Conservation (phyloP, 2,329 filamentous ascomycete genomes). For the Boeremia exigua region DNA sequence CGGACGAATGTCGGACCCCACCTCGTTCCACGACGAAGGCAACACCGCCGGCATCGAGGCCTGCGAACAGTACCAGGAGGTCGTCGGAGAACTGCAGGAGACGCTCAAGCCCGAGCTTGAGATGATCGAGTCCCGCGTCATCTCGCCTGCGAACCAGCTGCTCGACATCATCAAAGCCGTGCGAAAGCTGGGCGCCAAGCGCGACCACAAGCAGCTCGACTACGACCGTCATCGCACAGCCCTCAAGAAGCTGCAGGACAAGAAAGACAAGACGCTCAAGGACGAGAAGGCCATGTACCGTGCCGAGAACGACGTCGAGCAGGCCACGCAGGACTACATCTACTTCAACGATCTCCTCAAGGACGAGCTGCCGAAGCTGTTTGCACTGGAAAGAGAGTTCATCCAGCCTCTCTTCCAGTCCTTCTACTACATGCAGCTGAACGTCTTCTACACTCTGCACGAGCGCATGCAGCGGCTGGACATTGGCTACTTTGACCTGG, state of each 20-base stretch:
- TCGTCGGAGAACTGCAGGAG: slow-evolving; percentile 88
- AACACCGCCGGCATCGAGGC: slow-evolving; percentile 93
- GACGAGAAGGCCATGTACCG: slow-evolving; percentile 98
- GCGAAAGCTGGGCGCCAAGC: slow-evolving; percentile 84
- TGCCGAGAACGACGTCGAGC: slow-evolving; percentile 88
- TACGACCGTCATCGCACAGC: slow-evolving; percentile 85
- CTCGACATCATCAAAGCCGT: slow-evolving; percentile 95
- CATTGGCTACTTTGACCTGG: slow-evolving; percentile 96
- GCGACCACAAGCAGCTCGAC: slow-evolving; percentile 96
- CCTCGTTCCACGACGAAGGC: slow-evolving; percentile 78
- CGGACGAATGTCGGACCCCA: slow-evolving; percentile 90
- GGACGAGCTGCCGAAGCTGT: slow-evolving; percentile 91
- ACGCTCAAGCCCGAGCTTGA: slow-evolving; percentile 91
- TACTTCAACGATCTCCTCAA: slow-evolving; percentile 98
- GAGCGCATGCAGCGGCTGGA: slow-evolving; percentile 97
- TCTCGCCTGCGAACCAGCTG: slow-evolving; percentile 90
- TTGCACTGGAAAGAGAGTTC: slow-evolving; percentile 87
- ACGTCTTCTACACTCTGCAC: slow-evolving; percentile 98
- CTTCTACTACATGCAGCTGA: slow-evolving; percentile 99
- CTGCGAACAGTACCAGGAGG: slow-evolving; percentile 93
- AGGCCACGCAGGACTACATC: slow-evolving; percentile 93
- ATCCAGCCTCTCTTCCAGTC: slow-evolving; percentile 97
- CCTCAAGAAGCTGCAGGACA: slow-evolving; percentile 94
- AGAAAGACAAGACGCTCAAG: slow-evolving; percentile 95
- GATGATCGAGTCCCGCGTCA: slow-evolving; percentile 93